These are phyloP conservation scores for Viola pubescens DNA, from an alignment of 441 rosid genomes.

Conservation along the genomic window DNA sequence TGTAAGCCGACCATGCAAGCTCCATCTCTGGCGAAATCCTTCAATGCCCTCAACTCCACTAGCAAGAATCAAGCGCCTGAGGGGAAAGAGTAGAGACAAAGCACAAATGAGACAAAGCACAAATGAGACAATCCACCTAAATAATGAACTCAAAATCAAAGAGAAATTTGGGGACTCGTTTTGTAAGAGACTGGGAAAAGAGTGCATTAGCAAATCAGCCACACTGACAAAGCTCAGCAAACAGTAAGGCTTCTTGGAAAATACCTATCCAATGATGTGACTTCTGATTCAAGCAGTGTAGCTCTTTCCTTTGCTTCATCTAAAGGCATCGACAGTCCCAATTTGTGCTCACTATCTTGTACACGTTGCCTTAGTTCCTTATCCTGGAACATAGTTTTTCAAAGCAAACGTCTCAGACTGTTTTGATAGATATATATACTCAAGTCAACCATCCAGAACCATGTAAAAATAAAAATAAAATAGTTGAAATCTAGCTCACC, in stretches of 20 bases:
- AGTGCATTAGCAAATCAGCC: too few species aligned
- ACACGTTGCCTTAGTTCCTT: conserved; percentile 73
- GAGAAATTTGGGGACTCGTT: not conserved
- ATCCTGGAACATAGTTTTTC: conserved; percentile 46
- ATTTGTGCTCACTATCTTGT: conserved; percentile 74
- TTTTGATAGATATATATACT: not conserved
- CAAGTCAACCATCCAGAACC: not conserved
- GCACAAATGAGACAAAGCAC: not conserved
- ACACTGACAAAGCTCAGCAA: not conserved
- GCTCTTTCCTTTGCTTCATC: conserved; percentile 65
- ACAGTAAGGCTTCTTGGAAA: not conserved
- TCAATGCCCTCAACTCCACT: conserved; percentile 83
- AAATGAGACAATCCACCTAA: not conserved
- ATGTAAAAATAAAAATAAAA: not conserved
- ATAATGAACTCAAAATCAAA: not conserved
- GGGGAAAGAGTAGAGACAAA: not conserved
- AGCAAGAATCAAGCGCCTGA: conserved; percentile 81
- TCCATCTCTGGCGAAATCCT: conserved; percentile 93
- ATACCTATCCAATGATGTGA: conserved; percentile 74
- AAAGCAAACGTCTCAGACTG: conserved; percentile 13
- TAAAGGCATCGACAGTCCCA: conserved; percentile 86
- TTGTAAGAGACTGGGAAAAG: not conserved
- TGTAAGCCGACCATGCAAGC: conserved; percentile 83
- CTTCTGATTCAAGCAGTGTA: conserved; percentile 73
- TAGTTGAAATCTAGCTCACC: conserved; percentile 31